phyloP scores from a whole-genome alignment of 305 asterid species.

The Lippia alba region DNA sequence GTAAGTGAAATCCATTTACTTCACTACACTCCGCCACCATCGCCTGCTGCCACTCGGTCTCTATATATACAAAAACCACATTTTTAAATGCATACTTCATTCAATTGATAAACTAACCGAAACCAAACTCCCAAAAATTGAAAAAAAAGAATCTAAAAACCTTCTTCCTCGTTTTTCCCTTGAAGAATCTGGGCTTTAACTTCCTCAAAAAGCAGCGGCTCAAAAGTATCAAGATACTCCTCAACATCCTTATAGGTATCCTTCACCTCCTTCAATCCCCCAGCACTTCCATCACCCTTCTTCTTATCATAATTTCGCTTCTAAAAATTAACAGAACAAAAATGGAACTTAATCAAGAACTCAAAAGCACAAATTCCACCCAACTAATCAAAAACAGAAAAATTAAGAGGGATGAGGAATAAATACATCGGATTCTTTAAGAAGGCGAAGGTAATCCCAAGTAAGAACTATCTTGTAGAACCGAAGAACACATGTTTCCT shows the following conservation, averaged over 20 bases:
- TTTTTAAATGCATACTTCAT: slow-evolving; percentile 17
- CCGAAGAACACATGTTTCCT: slow-evolving; percentile 65
- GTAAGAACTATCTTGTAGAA: slow-evolving; percentile 80
- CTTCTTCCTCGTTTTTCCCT: slow-evolving; percentile 69
- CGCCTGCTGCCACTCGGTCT: slow-evolving; percentile 55
- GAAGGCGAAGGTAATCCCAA: slow-evolving; percentile 83
- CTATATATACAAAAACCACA: slow-evolving; percentile 50
- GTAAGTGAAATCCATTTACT: slow-evolving; percentile 75
- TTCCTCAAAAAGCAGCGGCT: slow-evolving; percentile 95
- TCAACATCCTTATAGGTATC: slow-evolving; percentile 73
- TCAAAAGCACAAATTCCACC: background rate
- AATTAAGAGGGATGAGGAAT: background rate
- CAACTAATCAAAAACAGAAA: background rate
- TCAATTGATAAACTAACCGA: slow-evolving; percentile 16
- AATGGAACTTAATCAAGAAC: background rate
- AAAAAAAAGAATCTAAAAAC: slow-evolving; percentile 37
- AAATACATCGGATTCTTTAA: slow-evolving; percentile 63
- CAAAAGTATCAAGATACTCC: slow-evolving; percentile 76
- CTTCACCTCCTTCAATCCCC: slow-evolving; percentile 67
- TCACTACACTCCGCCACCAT: slow-evolving; percentile 64
- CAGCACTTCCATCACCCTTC: slow-evolving; percentile 42
- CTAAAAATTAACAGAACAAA: slow-evolving; percentile 28
- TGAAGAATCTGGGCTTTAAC: slow-evolving; percentile 87
- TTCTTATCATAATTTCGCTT: slow-evolving; percentile 43
- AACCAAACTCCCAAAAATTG: background rate